These are phyloP conservation scores for Stropharia rugosoannulata DNA, from an alignment of 768 basidiomycete species.

Conservation along the genomic window DNA sequence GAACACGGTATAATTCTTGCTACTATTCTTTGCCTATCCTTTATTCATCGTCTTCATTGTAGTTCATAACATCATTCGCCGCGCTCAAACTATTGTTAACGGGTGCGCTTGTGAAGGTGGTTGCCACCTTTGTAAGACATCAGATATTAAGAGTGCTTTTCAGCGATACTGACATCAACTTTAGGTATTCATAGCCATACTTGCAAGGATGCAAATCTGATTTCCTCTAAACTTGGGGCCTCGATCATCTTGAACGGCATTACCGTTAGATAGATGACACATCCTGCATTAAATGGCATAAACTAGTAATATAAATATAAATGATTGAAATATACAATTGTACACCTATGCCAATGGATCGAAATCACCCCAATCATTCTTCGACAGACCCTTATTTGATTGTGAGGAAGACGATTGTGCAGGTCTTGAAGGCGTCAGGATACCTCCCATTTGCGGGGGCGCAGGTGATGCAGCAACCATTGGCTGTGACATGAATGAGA, in stretches of 20 bases:
- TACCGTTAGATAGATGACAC: slow-evolving; percentile 25
- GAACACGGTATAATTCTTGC: slow-evolving; percentile 60
- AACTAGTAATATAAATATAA: not conserved
- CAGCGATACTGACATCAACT: not conserved
- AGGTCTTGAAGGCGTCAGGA: slow-evolving; percentile 67
- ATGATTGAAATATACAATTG: not conserved
- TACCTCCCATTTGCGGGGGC: slow-evolving; percentile 32
- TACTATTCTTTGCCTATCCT: not conserved
- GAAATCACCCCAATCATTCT: slow-evolving; percentile 79
- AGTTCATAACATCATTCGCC: slow-evolving; percentile 59
- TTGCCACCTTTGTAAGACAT: slow-evolving; percentile 60
- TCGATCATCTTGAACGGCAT: slow-evolving; percentile 61
- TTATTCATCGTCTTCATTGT: not conserved
- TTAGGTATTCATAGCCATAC: slow-evolving; percentile 58
- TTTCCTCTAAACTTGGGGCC: slow-evolving; percentile 77
- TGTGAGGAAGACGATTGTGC: slow-evolving; percentile 45
- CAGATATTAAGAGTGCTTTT: not conserved
- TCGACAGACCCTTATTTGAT: slow-evolving; percentile 47
- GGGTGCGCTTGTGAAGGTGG: slow-evolving; percentile 68
- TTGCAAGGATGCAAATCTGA: slow-evolving; percentile 73
- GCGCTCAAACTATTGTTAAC: slow-evolving; percentile 57
- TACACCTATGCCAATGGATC: slow-evolving; percentile 61
- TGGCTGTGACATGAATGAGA: slow-evolving; percentile 17
- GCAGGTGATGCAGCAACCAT: slow-evolving; percentile 17
- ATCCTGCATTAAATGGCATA: not conserved